Evolutionary conservation across 257 asterid genomes (phyloP).

Genomic region (Capsicum chinense): DNA sequence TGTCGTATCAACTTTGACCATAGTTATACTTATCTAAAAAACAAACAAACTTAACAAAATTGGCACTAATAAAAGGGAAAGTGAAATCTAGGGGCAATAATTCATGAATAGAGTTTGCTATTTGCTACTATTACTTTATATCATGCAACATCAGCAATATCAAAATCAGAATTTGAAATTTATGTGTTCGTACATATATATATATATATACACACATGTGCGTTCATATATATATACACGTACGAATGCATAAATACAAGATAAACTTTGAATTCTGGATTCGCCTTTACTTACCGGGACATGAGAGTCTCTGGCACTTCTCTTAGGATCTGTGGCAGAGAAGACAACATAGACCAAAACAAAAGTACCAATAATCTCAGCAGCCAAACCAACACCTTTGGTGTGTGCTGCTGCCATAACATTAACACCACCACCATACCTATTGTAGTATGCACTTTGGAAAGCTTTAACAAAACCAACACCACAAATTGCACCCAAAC

Average conservation of each 20-base stretch:
- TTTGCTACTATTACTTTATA: neutral
- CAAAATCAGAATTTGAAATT: neutral
- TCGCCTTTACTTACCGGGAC: slow-evolving; percentile 55
- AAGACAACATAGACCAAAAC: slow-evolving; percentile 81
- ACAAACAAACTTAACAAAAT: neutral
- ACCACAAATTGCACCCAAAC: slow-evolving; percentile 76
- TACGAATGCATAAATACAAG: too few relatives aligned
- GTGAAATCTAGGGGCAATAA: neutral
- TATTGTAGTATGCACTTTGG: slow-evolving; percentile 53
- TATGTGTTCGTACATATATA: neutral
- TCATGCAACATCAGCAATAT: too few relatives aligned
- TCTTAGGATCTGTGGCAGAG: slow-evolving; percentile 82
- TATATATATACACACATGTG: too few relatives aligned
- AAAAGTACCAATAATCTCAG: slow-evolving; percentile 79
- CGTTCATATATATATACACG: too few relatives aligned
- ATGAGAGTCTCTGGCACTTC: slow-evolving; percentile 82
- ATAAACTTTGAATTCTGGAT: neutral
- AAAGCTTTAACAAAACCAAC: slow-evolving; percentile 79
- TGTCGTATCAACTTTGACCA: too few relatives aligned
- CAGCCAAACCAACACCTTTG: slow-evolving; percentile 65
- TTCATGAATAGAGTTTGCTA: neutral
- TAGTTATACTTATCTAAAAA: neutral
- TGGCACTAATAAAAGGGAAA: neutral
- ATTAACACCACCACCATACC: slow-evolving; percentile 75
- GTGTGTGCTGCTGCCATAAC: slow-evolving; percentile 52